Evolutionary conservation across 108 stramenopile genomes (phyloP).

Genomic region (Cyclostephanos tholiformis): DNA sequence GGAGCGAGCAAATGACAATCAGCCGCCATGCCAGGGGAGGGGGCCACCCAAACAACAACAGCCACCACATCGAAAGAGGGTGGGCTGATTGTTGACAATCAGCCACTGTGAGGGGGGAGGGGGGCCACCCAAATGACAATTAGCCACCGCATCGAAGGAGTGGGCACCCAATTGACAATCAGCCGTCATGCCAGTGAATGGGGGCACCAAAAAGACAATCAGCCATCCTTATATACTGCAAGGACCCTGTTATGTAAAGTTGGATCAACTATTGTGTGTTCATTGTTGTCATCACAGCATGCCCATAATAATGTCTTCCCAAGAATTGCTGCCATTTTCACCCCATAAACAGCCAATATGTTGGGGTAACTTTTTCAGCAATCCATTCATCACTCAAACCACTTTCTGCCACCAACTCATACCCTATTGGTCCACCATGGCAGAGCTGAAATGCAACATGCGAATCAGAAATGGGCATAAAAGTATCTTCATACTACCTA

Average conservation of each 20-base stretch:
- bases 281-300: background rate
- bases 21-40: no score
- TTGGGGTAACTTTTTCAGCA: slow-evolving; percentile 3
- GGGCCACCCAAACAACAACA: no score
- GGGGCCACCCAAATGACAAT: no score
- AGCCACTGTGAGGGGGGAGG: no score
- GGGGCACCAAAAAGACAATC: no score
- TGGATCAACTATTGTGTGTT: background rate
- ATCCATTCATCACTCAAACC: slow-evolving; percentile 9
- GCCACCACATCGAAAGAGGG: no score
- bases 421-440: background rate
- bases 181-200: no score
- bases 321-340: slow-evolving; percentile 3
- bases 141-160: no score
- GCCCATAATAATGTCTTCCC: slow-evolving; percentile 5
- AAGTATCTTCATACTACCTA: background rate
- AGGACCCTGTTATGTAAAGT: background rate
- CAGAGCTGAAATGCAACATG: background rate
- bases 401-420: background rate
- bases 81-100: no score
- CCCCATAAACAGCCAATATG: background rate
- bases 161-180: no score
- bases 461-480: background rate
- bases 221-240: background rate
- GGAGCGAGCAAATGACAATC: no score